Evolutionary conservation across 495 filamentous ascomycete genomes (phyloP).

Genomic region (Lophiotrema nucula): DNA sequence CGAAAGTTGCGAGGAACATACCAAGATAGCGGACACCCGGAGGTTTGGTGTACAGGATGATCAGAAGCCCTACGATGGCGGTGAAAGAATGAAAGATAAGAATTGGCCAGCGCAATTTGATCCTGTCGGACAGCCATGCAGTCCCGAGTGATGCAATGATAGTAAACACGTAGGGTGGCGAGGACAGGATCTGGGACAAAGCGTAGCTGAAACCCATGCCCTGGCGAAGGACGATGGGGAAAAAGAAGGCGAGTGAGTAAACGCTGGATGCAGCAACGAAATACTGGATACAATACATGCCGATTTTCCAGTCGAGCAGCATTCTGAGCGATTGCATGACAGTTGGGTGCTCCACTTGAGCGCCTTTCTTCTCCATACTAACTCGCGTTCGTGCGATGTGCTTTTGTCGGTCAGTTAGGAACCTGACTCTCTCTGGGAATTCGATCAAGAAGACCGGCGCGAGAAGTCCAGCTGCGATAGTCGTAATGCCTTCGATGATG

Average conservation of each 20-base stretch:
- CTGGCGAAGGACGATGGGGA: conserved; percentile 12
- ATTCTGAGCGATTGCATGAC: conserved; percentile 3
- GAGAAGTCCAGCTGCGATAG: background rate
- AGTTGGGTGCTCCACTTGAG: conserved; percentile 1
- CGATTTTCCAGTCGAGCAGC: conserved; percentile 12
- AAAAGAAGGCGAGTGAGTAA: conserved; percentile 15
- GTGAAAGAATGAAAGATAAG: conserved; percentile 9
- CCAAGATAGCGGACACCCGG: conserved; percentile 14
- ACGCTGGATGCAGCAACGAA: conserved; percentile 14
- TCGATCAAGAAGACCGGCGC: conserved; percentile 17
- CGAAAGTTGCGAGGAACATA: conserved; percentile 11
- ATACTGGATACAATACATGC: conserved; percentile 12
- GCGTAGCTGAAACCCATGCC: conserved; percentile 18
- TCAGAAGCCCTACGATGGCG: conserved; percentile 4
- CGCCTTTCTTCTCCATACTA: conserved; percentile 13
- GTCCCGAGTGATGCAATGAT: background rate
- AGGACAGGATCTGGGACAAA: conserved; percentile 10
- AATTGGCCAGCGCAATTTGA: conserved; percentile 10
- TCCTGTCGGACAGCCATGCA: conserved; percentile 11
- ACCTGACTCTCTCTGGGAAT: conserved; percentile 16
- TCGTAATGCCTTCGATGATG: conserved; percentile 6
- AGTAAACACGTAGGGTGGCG: conserved; percentile 11
- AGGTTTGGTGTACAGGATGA: conserved; percentile 12
- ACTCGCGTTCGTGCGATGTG: conserved; percentile 11
- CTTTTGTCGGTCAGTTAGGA: conserved; percentile 10